These are phyloP conservation scores for Phytopythium mirpurense DNA, from an alignment of 352 stramenopile species.

Conservation along the genomic window DNA sequence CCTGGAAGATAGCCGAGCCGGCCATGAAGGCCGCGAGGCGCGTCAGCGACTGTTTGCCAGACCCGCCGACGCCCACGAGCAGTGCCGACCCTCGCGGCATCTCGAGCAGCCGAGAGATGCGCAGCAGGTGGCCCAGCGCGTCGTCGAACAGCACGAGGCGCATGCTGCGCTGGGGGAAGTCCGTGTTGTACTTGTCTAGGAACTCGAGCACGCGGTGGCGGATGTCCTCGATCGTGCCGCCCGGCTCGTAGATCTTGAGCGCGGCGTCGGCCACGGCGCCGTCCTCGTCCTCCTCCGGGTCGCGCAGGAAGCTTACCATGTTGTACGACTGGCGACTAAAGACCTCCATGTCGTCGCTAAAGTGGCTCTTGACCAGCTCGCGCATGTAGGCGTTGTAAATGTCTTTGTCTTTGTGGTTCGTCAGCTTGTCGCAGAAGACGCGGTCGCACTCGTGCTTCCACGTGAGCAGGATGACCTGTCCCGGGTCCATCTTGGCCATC, in stretches of 20 bases:
- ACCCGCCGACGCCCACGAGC: conserved; percentile 96
- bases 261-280: conserved; percentile 91
- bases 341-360: conserved; percentile 82
- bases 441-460: conserved; percentile 98
- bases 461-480: conserved; percentile 91
- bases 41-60: conserved; percentile 97
- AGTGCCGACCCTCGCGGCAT: conserved; percentile 95
- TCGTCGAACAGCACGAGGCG: conserved; percentile 98
- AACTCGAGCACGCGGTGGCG: conserved; percentile 92
- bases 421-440: conserved; percentile 98
- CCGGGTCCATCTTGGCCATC: conserved; percentile 86
- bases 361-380: conserved; percentile 88
- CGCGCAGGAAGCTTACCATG: conserved; percentile 98
- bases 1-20: conserved; percentile 95
- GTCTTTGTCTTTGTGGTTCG: conserved; percentile 96
- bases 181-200: conserved; percentile 96
- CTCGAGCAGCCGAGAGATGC: conserved; percentile 95
- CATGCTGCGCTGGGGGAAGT: conserved; percentile 95
- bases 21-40: conserved; percentile 96
- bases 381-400: conserved; percentile 91
- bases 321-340: conserved; percentile 75
- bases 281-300: conserved; percentile 96
- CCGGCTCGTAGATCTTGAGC: conserved; percentile 97
- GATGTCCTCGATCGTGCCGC: conserved; percentile 91
- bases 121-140: conserved; percentile 94